Evolutionary conservation across 2,329 filamentous ascomycete species (phyloP).

Genomic region (Anisogramma anomala): DNA sequence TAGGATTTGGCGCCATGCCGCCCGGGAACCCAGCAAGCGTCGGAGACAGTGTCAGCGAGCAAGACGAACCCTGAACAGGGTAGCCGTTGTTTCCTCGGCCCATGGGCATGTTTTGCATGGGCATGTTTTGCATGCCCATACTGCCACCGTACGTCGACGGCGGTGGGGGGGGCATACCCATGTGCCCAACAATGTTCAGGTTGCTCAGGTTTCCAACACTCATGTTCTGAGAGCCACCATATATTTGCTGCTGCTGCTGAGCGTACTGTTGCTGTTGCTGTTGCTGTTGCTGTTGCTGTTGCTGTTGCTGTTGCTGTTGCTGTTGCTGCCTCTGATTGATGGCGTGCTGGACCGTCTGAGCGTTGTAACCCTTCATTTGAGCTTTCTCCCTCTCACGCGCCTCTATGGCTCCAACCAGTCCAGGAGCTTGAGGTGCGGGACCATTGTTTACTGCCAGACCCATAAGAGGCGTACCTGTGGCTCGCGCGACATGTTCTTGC

Average conservation of each 20-base stretch:
- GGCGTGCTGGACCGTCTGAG: conserved; percentile 60
- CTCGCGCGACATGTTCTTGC: conserved; percentile 75
- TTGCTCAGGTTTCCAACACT: conserved; percentile 23
- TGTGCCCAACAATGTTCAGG: conserved; percentile 18
- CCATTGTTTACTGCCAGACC: conserved; percentile 46
- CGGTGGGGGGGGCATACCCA: conserved; percentile 18
- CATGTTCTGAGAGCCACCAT: conserved; percentile 21
- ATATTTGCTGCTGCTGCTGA: conserved; percentile 18
- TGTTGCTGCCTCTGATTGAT: conserved; percentile 52
- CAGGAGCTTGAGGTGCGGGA: conserved; percentile 38
- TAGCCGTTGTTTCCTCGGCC: conserved; percentile 16
- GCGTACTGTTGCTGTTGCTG: conserved; percentile 31
- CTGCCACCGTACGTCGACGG: conserved; percentile 20
- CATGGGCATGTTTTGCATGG: conserved; percentile 12
- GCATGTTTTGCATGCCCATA: conserved; percentile 15
- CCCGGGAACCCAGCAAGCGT: conserved; percentile 8
- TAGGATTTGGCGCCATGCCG: conserved; percentile 7
- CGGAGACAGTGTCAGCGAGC: conserved; percentile 12
- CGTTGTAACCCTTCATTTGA: conserved; percentile 56
- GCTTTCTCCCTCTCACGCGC: conserved; percentile 67
- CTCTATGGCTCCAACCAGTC: conserved; percentile 69
- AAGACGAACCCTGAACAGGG: conserved; percentile 5
- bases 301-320: conserved; percentile 24
- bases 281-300: conserved; percentile 40
- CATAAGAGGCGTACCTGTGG: conserved; percentile 68